Evolutionary conservation across 2,329 filamentous ascomycete species (phyloP).

Genomic region (Aspergillus persii): DNA sequence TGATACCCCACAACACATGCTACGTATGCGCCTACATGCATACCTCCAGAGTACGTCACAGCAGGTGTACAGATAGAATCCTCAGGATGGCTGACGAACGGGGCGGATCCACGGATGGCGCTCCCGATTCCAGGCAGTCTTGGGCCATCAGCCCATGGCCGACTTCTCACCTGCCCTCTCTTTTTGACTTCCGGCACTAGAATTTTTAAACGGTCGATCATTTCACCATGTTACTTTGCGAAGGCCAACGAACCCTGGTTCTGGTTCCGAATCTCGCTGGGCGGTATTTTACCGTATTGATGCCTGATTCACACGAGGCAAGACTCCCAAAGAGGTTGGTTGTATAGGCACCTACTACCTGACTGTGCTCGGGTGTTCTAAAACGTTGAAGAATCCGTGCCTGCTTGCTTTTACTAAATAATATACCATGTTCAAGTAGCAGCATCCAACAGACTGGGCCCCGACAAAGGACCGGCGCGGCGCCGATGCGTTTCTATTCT

Average conservation of each 20-base stretch:
- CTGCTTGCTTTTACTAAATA: background rate
- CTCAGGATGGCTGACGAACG: background rate
- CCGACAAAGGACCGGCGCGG: background rate
- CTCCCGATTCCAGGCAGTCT: background rate
- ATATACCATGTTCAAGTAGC: background rate
- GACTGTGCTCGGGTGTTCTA: no score
- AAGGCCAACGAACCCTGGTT: background rate
- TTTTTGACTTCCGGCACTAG: conserved; percentile 11
- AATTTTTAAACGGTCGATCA: conserved; percentile 15
- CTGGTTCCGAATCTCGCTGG: no score
- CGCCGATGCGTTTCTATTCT: background rate
- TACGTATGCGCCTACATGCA: background rate
- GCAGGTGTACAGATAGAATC: background rate
- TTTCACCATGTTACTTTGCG: background rate
- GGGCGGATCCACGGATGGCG: background rate
- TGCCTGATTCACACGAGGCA: background rate
- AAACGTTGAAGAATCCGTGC: no score
- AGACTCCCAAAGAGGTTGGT: no score
- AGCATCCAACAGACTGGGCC: background rate
- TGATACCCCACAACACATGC: conserved; percentile 11
- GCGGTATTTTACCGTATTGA: no score
- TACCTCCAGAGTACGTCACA: no score
- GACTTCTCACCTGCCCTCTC: background rate
- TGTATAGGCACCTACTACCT: no score
- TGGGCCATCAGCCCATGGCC: no score